Evolutionary conservation across 805 yeast species (phyloP), one percentile per base, ranked within the genome.

Genomic region (Kazachstania martiniae): DNA sequence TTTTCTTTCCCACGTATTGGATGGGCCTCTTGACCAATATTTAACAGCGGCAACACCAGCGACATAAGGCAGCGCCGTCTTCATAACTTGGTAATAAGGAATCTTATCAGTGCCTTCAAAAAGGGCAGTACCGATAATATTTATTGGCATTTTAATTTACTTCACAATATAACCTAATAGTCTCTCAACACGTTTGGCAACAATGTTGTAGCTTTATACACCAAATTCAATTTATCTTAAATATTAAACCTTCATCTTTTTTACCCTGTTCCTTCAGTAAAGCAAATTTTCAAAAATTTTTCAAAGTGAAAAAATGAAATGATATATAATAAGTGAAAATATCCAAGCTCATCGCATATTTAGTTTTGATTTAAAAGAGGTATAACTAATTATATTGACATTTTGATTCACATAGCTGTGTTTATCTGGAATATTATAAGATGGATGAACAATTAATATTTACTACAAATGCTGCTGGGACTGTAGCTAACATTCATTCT

Each of bases 111-210:
- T 68, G 6, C 96, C 96, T 19, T 86, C 84, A 12, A 68, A 51
- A 19, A 79, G 38, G 25, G 75, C 73, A 1, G 78, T 65, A n/a
- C 81, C 77, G 10, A 86, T 51, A 41, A 86, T 76, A 49, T 89
- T 82, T 32, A 89, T 50, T 1, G 97, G 97, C 98, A 89, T 89
- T 22, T 28, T n/a, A n/a, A n/a, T n/a, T n/a, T n/a, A n/a, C n/a
- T n/a, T n/a, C n/a, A n/a, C n/a, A n/a, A n/a, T n/a, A n/a, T n/a
- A n/a, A n/a, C n/a, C n/a, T n/a, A n/a, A n/a, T n/a, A n/a, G n/a
- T n/a, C n/a, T n/a, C n/a, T n/a, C n/a, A n/a, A n/a, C n/a, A n/a
- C n/a, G n/a, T n/a, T n/a, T n/a, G n/a, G n/a, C n/a, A n/a, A n/a
- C n/a, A n/a, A n/a, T n/a, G n/a, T n/a, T n/a, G n/a, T n/a, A n/a